Percentiles rank a stretch among this genome's conserved stretches.
Conservation (phyloP, 2,329 filamentous ascomycete species). For the Cladophialophora psammophila region DNA sequence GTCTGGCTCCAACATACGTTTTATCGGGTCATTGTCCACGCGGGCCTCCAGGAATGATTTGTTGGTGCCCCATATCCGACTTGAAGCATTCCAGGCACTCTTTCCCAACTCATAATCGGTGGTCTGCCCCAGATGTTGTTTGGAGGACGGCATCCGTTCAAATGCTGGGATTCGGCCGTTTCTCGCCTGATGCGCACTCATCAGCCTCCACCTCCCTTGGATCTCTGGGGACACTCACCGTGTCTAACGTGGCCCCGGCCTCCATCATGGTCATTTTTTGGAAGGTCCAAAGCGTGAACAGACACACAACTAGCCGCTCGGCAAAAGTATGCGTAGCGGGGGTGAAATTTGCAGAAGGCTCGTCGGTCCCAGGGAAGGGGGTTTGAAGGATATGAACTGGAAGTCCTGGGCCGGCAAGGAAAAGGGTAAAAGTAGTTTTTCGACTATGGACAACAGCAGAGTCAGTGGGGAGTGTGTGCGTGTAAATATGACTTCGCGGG, state of each 20-base stretch:
- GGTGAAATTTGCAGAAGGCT: background rate
- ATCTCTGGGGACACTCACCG: slow-evolving; percentile 43
- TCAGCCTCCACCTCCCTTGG: slow-evolving; percentile 15
- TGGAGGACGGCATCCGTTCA: slow-evolving; percentile 28
- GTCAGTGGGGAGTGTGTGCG: slow-evolving; percentile 10
- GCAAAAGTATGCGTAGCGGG: background rate
- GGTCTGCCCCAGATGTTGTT: slow-evolving; percentile 43
- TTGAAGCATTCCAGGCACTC: slow-evolving; percentile 50
- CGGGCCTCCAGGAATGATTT: slow-evolving; percentile 56
- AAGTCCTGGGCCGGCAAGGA: background rate
- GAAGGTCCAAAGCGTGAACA: slow-evolving; percentile 15
- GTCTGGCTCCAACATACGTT: slow-evolving; percentile 51
- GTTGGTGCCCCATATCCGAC: slow-evolving; percentile 61
- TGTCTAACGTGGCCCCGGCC: slow-evolving; percentile 48
- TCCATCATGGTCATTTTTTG: slow-evolving; percentile 51
- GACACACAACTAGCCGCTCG: background rate
- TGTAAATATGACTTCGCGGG: background rate
- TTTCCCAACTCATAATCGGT: slow-evolving; percentile 55
- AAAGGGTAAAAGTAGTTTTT: slow-evolving; percentile 16
- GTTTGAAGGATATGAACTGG: slow-evolving; percentile 1
- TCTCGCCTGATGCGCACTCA: slow-evolving; percentile 19
- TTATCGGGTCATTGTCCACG: slow-evolving; percentile 55
- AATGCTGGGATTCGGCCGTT: slow-evolving; percentile 24
- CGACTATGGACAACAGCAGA: slow-evolving; percentile 11
- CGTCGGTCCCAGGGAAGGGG: background rate